Conservation (phyloP, 2,329 filamentous ascomycete species). For the Trichophyton rubrum region DNA sequence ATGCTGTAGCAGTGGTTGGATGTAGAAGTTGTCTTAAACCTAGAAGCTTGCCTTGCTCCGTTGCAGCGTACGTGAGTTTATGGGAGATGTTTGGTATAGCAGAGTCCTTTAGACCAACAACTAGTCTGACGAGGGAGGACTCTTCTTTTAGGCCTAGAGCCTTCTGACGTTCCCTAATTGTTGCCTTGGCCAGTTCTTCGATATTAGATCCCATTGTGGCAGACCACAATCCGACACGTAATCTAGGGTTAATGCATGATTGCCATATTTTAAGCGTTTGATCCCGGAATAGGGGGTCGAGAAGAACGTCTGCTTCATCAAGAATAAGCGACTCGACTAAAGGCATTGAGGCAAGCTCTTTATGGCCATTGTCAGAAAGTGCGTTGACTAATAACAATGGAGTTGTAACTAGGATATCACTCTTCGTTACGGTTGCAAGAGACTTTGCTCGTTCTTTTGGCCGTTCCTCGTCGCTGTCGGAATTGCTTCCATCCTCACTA, state of each 20-base stretch:
- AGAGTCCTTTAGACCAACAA: conserved; percentile 93
- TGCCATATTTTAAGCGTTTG: conserved; percentile 79
- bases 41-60: conserved; percentile 84
- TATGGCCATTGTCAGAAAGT: conserved; percentile 40
- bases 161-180: conserved; percentile 45
- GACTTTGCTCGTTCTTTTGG: conserved; percentile 13
- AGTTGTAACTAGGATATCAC: conserved; percentile 70
- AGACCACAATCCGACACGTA: conserved; percentile 79
- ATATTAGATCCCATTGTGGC: conserved; percentile 94
- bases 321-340: conserved; percentile 63
- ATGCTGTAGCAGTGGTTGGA: conserved; percentile 48
- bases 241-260: conserved; percentile 55
- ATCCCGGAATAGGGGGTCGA: conserved; percentile 80
- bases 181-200: conserved; percentile 62
- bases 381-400: conserved; percentile 67
- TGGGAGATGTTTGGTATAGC: conserved; percentile 87
- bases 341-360: conserved; percentile 43
- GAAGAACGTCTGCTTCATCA: conserved; percentile 88
- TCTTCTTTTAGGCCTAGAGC: conserved; percentile 25
- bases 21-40: conserved; percentile 81
- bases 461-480: conserved; percentile 6
- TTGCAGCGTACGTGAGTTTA: conserved; percentile 79
- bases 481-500: conserved; percentile 28
- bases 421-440: conserved; percentile 49
- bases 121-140: conserved; percentile 59